A percentile compares a stretch with the other conserved stretches of the same genome.
Evolutionary conservation across 192 early-diverging fungal species (phyloP).

Genomic region (Diversispora epigaea): DNA sequence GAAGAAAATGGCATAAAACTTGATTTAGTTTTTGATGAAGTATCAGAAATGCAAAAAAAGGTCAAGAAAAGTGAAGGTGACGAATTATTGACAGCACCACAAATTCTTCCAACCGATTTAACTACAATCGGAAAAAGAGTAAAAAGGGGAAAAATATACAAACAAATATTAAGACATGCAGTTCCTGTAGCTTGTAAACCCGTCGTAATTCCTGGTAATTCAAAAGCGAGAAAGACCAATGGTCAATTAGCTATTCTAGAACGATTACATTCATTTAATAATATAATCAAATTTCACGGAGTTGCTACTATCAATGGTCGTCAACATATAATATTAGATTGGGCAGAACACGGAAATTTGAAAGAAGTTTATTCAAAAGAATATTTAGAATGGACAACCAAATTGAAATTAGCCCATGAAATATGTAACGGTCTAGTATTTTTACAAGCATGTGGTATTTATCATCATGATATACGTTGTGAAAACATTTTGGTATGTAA

Average conservation of each 20-base stretch:
- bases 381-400: background rate
- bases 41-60: slow-evolving; percentile 1
- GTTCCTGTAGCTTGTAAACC: background rate
- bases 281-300: slow-evolving; percentile 29
- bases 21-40: slow-evolving; percentile 3
- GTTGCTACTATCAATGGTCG: background rate
- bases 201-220: background rate
- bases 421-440: slow-evolving; percentile 25
- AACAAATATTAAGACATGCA: background rate
- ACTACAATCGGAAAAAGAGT: too few relatives aligned
- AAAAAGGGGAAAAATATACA: background rate
- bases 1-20: background rate
- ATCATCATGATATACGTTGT: slow-evolving; percentile 27
- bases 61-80: background rate
- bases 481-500: slow-evolving; percentile 22
- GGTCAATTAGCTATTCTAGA: background rate
- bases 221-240: background rate
- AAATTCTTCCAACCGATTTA: background rate
- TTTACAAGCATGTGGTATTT: slow-evolving; percentile 4
- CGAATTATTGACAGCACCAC: background rate
- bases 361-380: background rate
- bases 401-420: slow-evolving; percentile 14
- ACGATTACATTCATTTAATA: background rate
- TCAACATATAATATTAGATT: slow-evolving; percentile 15
- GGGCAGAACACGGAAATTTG: slow-evolving; percentile 16